Base-by-base conservation (phyloP, 306 rosid genomes). In the Vigna hirtella region DNA sequence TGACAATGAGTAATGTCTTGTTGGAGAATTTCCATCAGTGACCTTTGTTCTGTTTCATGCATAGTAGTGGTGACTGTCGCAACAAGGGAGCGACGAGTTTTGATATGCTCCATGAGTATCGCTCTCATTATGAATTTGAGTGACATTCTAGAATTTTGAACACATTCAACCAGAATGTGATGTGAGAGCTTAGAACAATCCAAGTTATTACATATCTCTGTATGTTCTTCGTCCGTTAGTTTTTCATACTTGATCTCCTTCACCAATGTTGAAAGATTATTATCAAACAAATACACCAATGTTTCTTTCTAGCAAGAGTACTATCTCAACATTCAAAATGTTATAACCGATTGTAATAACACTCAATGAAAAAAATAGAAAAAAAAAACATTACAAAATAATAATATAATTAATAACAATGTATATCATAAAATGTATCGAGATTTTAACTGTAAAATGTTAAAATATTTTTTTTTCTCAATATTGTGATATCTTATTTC, bases 61-160 rank as follows among this genome's bases (percentile, higher is more conserved):
- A 70, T 48, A 1, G 32, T 22, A 51, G 63, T 52, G 45, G 15
- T 16, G 0, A 83, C 48, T 5, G 85, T 64, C 0, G 88, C 79
- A 0, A 79, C 36, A 11, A 94, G 61, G 66, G 93, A 63, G 48
- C 82, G 83, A 17, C 95, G 96, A 49, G 97, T 92, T 80, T 85
- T 88, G 83, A 92, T 96, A 77, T 94, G 96, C 80, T 94, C 96
- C 2, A 90, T 63, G 20, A 94, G 65, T 92, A 94, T 89, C 24
- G 95, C 97, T 77, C 86, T 87, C 79, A 94, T 86, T 5, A 94
- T 79, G 85, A 94, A 94, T 51, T 92, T 83, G 12, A 94, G 83
- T 0, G 98, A 93, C 98, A 94, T 89, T 66, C 38, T 22, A 1
- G 96, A 96, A 76, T 92, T 94, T 83, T 89, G 97, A 9, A 94